Percentiles rank a stretch among this genome's conserved stretches.
These are phyloP conservation scores for Nemania abortiva DNA, from an alignment of 2,329 filamentous ascomycete species.

Conservation along the genomic window DNA sequence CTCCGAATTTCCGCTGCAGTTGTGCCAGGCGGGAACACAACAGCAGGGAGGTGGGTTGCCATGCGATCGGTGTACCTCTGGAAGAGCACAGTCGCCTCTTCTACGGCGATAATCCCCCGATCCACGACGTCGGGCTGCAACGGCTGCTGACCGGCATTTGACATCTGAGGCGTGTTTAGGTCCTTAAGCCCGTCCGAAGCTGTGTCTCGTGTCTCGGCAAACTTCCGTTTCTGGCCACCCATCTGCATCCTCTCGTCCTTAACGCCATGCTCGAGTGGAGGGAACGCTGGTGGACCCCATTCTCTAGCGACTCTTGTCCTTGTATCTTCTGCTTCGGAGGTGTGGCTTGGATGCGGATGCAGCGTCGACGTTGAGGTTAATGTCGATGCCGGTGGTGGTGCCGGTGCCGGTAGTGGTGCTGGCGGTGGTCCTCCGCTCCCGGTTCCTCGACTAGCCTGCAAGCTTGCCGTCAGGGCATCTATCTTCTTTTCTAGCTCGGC, in stretches of 20 bases:
- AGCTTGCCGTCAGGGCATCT: conserved; percentile 83
- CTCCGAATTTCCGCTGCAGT: conserved; percentile 68
- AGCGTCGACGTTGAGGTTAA: not conserved
- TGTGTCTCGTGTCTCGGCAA: conserved; percentile 45
- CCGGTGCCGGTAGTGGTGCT: conserved; percentile 7
- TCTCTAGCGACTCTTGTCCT: conserved; percentile 36
- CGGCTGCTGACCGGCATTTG: conserved; percentile 38
- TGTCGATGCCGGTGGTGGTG: conserved; percentile 7
- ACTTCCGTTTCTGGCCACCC: conserved; percentile 58
- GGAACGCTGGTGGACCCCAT: conserved; percentile 42
- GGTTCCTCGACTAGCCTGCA: conserved; percentile 68
- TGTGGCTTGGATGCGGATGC: not conserved
- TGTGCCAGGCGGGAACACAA: conserved; percentile 68
- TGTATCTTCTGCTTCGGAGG: not conserved
- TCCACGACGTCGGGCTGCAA: conserved; percentile 66
- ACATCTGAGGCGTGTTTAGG: conserved; percentile 39
- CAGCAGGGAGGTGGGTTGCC: conserved; percentile 70
- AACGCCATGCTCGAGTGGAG: conserved; percentile 35
- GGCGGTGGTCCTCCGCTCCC: conserved; percentile 41
- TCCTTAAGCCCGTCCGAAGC: conserved; percentile 42
- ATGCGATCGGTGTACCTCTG: conserved; percentile 70
- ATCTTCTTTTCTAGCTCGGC: conserved; percentile 94
- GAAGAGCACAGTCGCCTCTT: conserved; percentile 67
- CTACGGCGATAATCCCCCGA: conserved; percentile 68
- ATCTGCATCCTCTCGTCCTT: conserved; percentile 37